Conservation (phyloP, 768 basidiomycete genomes). For the Lactarius indigo region DNA sequence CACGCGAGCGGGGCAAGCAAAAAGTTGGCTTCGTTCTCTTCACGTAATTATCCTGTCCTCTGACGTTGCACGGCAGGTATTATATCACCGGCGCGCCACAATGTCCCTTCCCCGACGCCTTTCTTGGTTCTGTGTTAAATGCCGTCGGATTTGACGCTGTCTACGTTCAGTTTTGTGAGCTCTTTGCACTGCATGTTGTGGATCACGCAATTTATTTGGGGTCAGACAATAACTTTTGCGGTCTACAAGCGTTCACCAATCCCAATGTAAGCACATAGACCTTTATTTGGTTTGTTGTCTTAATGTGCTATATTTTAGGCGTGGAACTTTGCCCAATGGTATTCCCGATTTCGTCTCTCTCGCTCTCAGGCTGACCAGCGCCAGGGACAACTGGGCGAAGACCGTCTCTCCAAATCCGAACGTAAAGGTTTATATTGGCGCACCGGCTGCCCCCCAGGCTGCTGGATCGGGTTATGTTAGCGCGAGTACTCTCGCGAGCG, state of each 20-base stretch:
- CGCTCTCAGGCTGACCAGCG: neutral
- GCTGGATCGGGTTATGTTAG: constrained; percentile 60
- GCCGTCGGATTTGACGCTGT: constrained; percentile 64
- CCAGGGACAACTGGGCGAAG: constrained; percentile 64
- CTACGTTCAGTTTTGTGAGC: constrained; percentile 66
- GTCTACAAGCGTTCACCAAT: constrained; percentile 44
- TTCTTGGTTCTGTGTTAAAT: constrained; percentile 57
- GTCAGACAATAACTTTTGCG: constrained; percentile 57
- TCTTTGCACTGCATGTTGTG: neutral
- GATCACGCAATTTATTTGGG: neutral
- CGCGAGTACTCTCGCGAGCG: constrained; percentile 43
- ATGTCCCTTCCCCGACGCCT: constrained; percentile 68
- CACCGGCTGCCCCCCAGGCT: constrained; percentile 54
- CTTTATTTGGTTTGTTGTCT: neutral
- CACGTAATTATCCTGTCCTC: neutral
- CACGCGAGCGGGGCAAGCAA: constrained; percentile 50
- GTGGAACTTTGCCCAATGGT: constrained; percentile 58
- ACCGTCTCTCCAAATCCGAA: constrained; percentile 53
- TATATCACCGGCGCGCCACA: constrained; percentile 64
- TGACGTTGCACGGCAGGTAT: constrained; percentile 42
- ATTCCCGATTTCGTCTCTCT: neutral
- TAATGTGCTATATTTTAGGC: constrained; percentile 31
- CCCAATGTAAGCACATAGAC: constrained; percentile 35
- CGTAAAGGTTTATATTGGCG: constrained; percentile 64
- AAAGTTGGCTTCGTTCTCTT: constrained; percentile 36